These are phyloP conservation scores for Gastrodia elata DNA, from an alignment of 106 monocot genomes.

Conservation along the genomic window DNA sequence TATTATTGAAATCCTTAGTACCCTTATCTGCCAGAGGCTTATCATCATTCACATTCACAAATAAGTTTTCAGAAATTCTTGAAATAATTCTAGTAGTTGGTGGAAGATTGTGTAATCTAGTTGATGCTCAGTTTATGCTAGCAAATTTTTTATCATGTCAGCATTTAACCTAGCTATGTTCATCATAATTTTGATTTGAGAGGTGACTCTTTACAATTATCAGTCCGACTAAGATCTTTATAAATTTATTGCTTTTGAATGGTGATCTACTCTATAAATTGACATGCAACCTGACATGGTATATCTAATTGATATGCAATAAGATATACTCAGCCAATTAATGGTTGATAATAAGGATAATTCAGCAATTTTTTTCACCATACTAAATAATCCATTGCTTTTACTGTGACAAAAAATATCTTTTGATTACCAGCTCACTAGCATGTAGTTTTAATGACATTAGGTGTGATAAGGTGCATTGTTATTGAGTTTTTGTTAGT, in stretches of 20 bases:
- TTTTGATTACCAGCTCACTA: no score
- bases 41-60: neutral
- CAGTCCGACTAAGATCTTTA: neutral
- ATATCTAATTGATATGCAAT: neutral
- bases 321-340: neutral
- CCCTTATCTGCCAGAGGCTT: neutral
- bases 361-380: no score
- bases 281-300: neutral
- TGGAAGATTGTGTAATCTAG: neutral
- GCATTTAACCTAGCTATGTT: neutral
- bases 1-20: neutral
- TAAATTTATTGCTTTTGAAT: no score
- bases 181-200: neutral
- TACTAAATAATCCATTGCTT: no score
- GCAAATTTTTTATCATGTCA: no score
- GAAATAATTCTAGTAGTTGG: neutral
- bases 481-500: no score
- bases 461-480: no score
- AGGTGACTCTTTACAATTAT: neutral
- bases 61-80: neutral
- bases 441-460: no score
- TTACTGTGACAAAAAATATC: no score
- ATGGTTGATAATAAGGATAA: no score
- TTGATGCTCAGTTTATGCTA: neutral
- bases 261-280: neutral